These are phyloP conservation scores for Hemisphaericaspora lyxosophila DNA, from an alignment of 1,139 yeast species.

Conservation along the genomic window DNA sequence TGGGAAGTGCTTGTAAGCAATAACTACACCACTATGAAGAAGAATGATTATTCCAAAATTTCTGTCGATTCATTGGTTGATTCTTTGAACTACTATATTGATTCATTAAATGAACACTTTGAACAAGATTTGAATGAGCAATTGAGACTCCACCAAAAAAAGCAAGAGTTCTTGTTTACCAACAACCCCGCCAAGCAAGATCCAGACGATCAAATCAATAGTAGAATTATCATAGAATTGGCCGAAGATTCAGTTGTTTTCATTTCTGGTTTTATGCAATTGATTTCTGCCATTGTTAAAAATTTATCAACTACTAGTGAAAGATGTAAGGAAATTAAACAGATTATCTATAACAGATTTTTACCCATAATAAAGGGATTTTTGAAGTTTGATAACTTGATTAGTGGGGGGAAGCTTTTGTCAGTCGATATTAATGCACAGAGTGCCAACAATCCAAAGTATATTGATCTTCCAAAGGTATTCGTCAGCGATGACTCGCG, in stretches of 20 bases:
- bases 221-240: constrained; percentile 48
- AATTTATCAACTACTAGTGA: constrained; percentile 27
- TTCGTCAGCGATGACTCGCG: constrained; percentile 38
- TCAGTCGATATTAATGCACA: constrained; percentile 16
- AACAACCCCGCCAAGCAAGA: constrained; percentile 17
- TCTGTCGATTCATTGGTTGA: constrained; percentile 63
- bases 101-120: constrained; percentile 47
- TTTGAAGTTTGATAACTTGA: constrained; percentile 42
- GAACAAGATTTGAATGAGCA: constrained; percentile 37
- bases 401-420: constrained; percentile 22
- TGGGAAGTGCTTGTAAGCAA: constrained; percentile 43
- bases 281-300: constrained; percentile 36
- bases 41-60: constrained; percentile 44
- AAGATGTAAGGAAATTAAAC: constrained; percentile 30
- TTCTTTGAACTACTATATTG: constrained; percentile 55
- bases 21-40: constrained; percentile 29
- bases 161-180: constrained; percentile 39
- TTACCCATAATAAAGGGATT: constrained; percentile 37
- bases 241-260: constrained; percentile 82
- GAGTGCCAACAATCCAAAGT: constrained; percentile 16
- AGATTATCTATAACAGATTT: constrained; percentile 34
- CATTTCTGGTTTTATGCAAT: constrained; percentile 64
- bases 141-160: constrained; percentile 32
- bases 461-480: constrained; percentile 27
- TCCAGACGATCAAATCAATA: constrained; percentile 16